Conservation (phyloP, 768 basidiomycete species). For the Favolaschia claudopus region DNA sequence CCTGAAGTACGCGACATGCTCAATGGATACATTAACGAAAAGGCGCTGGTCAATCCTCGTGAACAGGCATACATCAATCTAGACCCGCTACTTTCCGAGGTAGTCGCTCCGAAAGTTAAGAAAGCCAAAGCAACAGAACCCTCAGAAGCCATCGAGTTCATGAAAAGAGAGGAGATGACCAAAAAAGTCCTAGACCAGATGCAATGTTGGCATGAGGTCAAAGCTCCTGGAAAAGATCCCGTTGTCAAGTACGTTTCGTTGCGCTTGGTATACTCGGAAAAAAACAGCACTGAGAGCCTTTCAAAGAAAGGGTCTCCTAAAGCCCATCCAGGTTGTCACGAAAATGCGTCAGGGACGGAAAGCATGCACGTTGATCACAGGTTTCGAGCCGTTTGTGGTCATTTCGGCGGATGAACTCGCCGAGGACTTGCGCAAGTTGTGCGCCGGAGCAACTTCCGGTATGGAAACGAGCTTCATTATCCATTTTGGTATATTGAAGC, state of each 20-base stretch:
- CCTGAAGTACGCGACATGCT: constrained; percentile 64
- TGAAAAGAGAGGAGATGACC: constrained; percentile 72
- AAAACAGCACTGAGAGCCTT: constrained; percentile 5
- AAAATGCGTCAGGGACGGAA: constrained; percentile 84
- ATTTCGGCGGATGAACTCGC: constrained; percentile 76
- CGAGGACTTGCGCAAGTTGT: constrained; percentile 77
- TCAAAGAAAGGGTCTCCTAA: constrained; percentile 76
- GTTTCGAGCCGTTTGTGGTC: constrained; percentile 78
- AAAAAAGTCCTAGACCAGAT: constrained; percentile 65
- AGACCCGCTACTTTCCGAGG: constrained; percentile 52
- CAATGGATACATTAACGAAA: constrained; percentile 66
- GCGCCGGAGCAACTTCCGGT: constrained; percentile 85
- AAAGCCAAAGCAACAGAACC: constrained; percentile 37
- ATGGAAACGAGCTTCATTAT: constrained; percentile 25
- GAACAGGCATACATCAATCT: constrained; percentile 79
- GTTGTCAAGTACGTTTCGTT: constrained; percentile 61
- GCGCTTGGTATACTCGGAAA: background rate
- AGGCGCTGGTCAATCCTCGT: constrained; percentile 67
- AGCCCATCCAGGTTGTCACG: constrained; percentile 71
- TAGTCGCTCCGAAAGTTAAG: constrained; percentile 45
- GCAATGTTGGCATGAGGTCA: constrained; percentile 80
- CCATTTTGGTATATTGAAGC: constrained; percentile 9
- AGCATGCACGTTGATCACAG: constrained; percentile 76
- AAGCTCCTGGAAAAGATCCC: constrained; percentile 59
- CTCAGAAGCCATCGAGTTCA: constrained; percentile 51